Percentiles rank a stretch among this genome's conserved stretches.
Evolutionary conservation across 495 filamentous ascomycete genomes (phyloP).

Genomic region (Bacidia gigantensis): DNA sequence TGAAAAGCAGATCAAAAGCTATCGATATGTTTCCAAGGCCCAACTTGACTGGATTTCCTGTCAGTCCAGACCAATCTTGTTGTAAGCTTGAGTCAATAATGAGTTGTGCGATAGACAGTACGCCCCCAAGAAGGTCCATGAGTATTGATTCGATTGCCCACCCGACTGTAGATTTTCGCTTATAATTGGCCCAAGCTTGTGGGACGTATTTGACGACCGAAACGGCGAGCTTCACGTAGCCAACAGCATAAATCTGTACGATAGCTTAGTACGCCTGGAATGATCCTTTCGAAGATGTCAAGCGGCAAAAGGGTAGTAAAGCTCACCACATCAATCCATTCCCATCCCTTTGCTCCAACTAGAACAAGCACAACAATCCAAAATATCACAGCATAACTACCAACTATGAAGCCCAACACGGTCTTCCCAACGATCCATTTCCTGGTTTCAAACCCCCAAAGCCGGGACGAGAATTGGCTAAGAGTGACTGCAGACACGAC

Average conservation of each 20-base stretch:
- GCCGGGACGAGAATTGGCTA: conserved; percentile 53
- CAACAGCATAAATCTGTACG: conserved; percentile 58
- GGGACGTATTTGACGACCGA: conserved; percentile 87
- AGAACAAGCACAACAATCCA: conserved; percentile 43
- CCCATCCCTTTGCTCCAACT: conserved; percentile 40
- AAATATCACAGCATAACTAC: conserved; percentile 44
- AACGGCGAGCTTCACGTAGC: conserved; percentile 78
- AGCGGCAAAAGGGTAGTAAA: too few relatives aligned
- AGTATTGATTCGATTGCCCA: conserved; percentile 81
- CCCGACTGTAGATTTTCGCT: conserved; percentile 66
- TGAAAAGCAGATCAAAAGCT: conserved; percentile 74
- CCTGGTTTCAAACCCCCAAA: conserved; percentile 62
- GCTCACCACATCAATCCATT: conserved; percentile 72
- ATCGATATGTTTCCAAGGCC: conserved; percentile 70
- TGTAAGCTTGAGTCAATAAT: conserved; percentile 74
- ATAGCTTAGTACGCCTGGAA: background rate
- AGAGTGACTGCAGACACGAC: conserved; percentile 51
- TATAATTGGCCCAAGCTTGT: conserved; percentile 70
- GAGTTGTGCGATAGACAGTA: conserved; percentile 72
- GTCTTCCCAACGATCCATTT: conserved; percentile 45
- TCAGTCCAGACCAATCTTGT: conserved; percentile 75
- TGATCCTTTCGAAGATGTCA: too few relatives aligned
- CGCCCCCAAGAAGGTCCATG: conserved; percentile 68
- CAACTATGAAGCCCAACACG: conserved; percentile 52
- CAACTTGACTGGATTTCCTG: conserved; percentile 86